A percentile compares a stretch with the other conserved stretches of the same genome.
phyloP scores from a whole-genome alignment of 1,284 basidiomycete species.

The Apiotrichum akiyoshidainum region DNA sequence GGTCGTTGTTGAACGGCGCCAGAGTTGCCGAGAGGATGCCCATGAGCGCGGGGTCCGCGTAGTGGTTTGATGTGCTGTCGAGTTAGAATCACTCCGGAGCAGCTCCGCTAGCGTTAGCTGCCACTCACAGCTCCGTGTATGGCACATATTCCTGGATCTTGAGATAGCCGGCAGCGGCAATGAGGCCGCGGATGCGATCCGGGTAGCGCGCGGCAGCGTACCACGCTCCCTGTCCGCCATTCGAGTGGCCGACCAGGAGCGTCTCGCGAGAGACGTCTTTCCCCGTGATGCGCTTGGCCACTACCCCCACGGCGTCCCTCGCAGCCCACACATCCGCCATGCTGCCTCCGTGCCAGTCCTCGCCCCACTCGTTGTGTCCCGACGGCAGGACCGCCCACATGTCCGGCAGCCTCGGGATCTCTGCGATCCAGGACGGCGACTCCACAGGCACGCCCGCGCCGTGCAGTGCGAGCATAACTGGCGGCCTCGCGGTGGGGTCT shows the following conservation, averaged over 20 bases:
- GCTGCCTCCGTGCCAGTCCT: conserved; percentile 50
- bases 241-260: conserved; percentile 77
- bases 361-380: conserved; percentile 49
- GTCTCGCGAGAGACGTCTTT: conserved; percentile 6
- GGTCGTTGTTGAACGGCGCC: conserved; percentile 78
- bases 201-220: conserved; percentile 71
- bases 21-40: conserved; percentile 69
- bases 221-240: conserved; percentile 88
- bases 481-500: conserved; percentile 3
- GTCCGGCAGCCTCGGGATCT: conserved; percentile 26
- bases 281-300: not conserved
- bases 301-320: conserved; percentile 24
- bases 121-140: conserved; percentile 57
- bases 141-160: conserved; percentile 82
- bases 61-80: conserved; percentile 55
- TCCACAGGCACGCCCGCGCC: conserved; percentile 46
- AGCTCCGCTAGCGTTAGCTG: too few relatives aligned
- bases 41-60: conserved; percentile 68
- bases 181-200: conserved; percentile 68
- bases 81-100: not conserved
- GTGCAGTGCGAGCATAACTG: conserved; percentile 43
- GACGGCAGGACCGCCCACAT: conserved; percentile 45
- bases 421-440: conserved; percentile 24
- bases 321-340: conserved; percentile 42
- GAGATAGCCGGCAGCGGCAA: conserved; percentile 72